A percentile compares a stretch with the other conserved stretches of the same genome.
Evolutionary conservation across 73 alveolate species (phyloP).

Genomic region (Paramecium pentaurelia): DNA sequence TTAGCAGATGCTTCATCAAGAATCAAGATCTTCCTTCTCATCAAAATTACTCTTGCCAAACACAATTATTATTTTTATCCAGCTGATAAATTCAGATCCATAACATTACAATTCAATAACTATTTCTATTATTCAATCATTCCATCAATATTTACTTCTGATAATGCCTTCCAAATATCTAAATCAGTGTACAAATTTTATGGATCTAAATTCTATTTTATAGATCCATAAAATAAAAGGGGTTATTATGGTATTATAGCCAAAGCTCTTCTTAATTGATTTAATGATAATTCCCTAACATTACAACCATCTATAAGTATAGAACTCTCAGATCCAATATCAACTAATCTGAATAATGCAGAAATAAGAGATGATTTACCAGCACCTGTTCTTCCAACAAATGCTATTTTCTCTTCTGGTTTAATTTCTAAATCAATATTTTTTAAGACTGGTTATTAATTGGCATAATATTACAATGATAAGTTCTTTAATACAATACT

Average conservation of each 20-base stretch:
- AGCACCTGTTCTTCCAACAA: slow-evolving; percentile 96
- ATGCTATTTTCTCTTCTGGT: slow-evolving; percentile 91
- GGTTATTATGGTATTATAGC: slow-evolving; percentile 63
- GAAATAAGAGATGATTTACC: slow-evolving; percentile 78
- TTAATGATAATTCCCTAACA: slow-evolving; percentile 67
- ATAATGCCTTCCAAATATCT: slow-evolving; percentile 65
- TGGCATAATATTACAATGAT: slow-evolving; percentile 82
- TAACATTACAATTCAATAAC: slow-evolving; percentile 71
- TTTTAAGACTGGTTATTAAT: slow-evolving; percentile 76
- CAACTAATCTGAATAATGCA: slow-evolving; percentile 83
- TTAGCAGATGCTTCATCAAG: slow-evolving; percentile 86
- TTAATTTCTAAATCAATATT: slow-evolving; percentile 71
- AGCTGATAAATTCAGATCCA: slow-evolving; percentile 65
- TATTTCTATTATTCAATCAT: slow-evolving; percentile 63
- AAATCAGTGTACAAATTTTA: slow-evolving; percentile 33
- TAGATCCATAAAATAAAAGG: slow-evolving; percentile 44
- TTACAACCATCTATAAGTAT: slow-evolving; percentile 84
- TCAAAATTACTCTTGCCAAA: slow-evolving; percentile 72
- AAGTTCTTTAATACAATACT: slow-evolving; percentile 72
- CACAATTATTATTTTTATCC: slow-evolving; percentile 77
- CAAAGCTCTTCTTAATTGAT: slow-evolving; percentile 71
- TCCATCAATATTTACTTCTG: slow-evolving; percentile 74
- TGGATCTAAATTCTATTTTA: slow-evolving; percentile 66
- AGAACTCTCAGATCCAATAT: slow-evolving; percentile 50
- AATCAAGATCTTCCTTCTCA: slow-evolving; percentile 68